phyloP scores from a whole-genome alignment of 495 filamentous ascomycete genomes.

The Lophium mytilinum region DNA sequence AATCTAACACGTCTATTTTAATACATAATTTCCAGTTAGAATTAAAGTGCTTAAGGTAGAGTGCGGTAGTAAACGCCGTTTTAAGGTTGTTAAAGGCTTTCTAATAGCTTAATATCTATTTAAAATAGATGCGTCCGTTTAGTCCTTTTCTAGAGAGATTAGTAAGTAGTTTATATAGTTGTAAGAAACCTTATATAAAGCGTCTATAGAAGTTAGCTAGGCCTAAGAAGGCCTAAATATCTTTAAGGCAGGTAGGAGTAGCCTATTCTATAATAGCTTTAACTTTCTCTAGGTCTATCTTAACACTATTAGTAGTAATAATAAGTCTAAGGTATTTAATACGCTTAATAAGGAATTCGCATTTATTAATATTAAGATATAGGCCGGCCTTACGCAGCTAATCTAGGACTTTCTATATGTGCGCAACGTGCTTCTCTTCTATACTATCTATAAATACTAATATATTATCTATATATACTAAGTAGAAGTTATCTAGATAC shows the following conservation, averaged over 20 bases:
- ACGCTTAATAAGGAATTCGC: slow-evolving; percentile 27
- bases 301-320: slow-evolving; percentile 22
- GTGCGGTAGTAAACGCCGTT: slow-evolving; percentile 33
- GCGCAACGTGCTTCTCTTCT: no score
- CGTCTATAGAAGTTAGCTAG: slow-evolving; percentile 23
- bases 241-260: slow-evolving; percentile 7
- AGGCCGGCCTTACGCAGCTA: background rate
- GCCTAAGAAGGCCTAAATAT: slow-evolving; percentile 18
- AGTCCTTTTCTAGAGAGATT: no score
- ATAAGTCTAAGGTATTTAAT: slow-evolving; percentile 30
- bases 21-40: slow-evolving; percentile 13
- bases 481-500: no score
- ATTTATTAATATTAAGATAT: slow-evolving; percentile 24
- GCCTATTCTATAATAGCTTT: background rate
- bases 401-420: background rate
- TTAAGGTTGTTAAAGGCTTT: no score
- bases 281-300: slow-evolving; percentile 29
- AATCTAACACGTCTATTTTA: slow-evolving; percentile 26
- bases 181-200: slow-evolving; percentile 17
- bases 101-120: no score
- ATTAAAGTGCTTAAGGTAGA: slow-evolving; percentile 24
- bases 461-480: no score
- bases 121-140: no score
- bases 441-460: no score
- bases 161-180: no score